Conservation (phyloP, 305 asterid genomes). For the Lippia alba region DNA sequence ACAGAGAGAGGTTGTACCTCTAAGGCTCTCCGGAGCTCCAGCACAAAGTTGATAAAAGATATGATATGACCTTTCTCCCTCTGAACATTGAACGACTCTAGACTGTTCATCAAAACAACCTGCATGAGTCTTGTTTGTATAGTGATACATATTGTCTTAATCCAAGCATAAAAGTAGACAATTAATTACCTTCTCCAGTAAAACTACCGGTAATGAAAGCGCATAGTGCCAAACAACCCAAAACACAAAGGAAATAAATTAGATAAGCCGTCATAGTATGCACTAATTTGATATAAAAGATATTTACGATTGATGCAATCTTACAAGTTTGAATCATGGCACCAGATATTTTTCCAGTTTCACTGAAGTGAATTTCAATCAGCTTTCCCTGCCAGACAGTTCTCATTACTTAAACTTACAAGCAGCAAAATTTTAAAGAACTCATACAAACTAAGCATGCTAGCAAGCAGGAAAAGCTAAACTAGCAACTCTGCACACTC, state of each 20-base stretch:
- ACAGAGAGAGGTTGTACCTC: conserved; percentile 55
- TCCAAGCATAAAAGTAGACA: conserved; percentile 22
- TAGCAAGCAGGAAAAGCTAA: too few relatives aligned
- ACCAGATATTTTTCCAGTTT: conserved; percentile 96
- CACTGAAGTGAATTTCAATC: conserved; percentile 97
- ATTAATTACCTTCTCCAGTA: conserved; percentile 89
- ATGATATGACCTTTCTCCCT: conserved; percentile 97
- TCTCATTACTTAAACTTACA: conserved; percentile 29
- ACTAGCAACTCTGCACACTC: too few relatives aligned
- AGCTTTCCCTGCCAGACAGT: conserved; percentile 80
- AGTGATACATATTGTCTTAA: conserved; percentile 29
- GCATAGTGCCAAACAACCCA: conserved; percentile 36
- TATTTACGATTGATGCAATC: conserved; percentile 36
- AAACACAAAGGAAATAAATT: conserved; percentile 38
- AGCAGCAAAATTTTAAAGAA: conserved; percentile 31
- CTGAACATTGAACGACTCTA: conserved; percentile 91
- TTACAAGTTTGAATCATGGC: conserved; percentile 94
- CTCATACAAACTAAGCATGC: conserved; percentile 4
- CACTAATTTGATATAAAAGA: conserved; percentile 26
- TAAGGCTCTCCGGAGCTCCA: conserved; percentile 88
- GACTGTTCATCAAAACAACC: conserved; percentile 67
- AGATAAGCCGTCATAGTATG: conserved; percentile 24
- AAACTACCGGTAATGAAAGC: conserved; percentile 56
- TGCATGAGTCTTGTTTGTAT: conserved; percentile 32
- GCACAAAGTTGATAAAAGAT: conserved; percentile 96